Evolutionary conservation across 306 rosid species (phyloP).

Genomic region (Hippophae gyantsensis): DNA sequence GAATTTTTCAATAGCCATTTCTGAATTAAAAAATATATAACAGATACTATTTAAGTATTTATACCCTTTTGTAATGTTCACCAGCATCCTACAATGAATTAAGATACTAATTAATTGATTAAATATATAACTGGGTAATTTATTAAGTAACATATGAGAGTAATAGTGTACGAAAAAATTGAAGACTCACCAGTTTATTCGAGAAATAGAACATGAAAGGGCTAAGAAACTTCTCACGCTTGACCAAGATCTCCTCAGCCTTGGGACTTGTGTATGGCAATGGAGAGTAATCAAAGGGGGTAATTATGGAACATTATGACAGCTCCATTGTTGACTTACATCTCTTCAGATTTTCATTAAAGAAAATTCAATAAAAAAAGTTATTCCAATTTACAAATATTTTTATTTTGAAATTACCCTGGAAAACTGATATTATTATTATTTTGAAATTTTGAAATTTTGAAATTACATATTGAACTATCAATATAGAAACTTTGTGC

Average conservation of each 20-base stretch:
- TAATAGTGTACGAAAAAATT: background rate
- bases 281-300: slow-evolving; percentile 64
- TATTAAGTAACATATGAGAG: too few relatives aligned
- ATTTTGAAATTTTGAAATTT: too few relatives aligned
- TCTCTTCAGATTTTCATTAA: background rate
- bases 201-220: slow-evolving; percentile 61
- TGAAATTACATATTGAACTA: too few relatives aligned
- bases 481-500: too few relatives aligned
- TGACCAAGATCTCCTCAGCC: slow-evolving; percentile 52
- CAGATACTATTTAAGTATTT: slow-evolving; percentile 77
- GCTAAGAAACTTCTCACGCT: slow-evolving; percentile 66
- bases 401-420: too few relatives aligned
- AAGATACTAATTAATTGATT: too few relatives aligned
- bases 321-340: slow-evolving; percentile 10
- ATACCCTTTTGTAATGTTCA: slow-evolving; percentile 75
- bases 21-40: slow-evolving; percentile 24
- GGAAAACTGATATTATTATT: too few relatives aligned
- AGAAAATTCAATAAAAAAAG: too few relatives aligned
- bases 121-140: too few relatives aligned
- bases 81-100: slow-evolving; percentile 20
- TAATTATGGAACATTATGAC: slow-evolving; percentile 21
- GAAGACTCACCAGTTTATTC: slow-evolving; percentile 51
- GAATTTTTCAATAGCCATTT: too few relatives aligned
- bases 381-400: too few relatives aligned
- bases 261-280: slow-evolving; percentile 63